phyloP scores from a whole-genome alignment of 495 filamentous ascomycete species.

The Rhypophila decipiens region DNA sequence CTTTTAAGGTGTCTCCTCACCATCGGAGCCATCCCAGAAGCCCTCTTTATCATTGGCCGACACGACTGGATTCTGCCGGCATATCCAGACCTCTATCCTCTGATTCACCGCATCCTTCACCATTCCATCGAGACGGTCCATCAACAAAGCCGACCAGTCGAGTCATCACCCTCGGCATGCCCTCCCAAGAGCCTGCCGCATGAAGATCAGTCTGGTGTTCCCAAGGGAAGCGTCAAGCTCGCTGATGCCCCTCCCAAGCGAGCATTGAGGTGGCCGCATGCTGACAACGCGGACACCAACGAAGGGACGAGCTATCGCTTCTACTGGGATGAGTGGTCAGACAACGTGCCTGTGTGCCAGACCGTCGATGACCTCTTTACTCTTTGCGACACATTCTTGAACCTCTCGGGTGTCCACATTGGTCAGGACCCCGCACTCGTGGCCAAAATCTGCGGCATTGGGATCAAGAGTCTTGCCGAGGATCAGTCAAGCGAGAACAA shows the following conservation, averaged over 20 bases:
- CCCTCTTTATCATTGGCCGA: conserved; percentile 84
- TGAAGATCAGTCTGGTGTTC: conserved; percentile 53
- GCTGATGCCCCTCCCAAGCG: conserved; percentile 50
- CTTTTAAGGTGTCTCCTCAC: conserved; percentile 80
- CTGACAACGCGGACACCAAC: conserved; percentile 65
- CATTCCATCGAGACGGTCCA: conserved; percentile 59
- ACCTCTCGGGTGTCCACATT: conserved; percentile 78
- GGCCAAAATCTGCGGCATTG: conserved; percentile 74
- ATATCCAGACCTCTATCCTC: conserved; percentile 60
- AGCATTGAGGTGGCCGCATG: conserved; percentile 67
- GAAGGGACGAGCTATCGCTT: conserved; percentile 76
- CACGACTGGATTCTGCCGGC: conserved; percentile 86
- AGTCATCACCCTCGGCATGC: conserved; percentile 17
- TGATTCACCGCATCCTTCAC: conserved; percentile 74
- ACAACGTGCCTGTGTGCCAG: conserved; percentile 87
- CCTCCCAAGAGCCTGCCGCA: conserved; percentile 46
- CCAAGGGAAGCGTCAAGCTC: conserved; percentile 61
- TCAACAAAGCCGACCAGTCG: conserved; percentile 26
- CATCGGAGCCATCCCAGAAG: conserved; percentile 88
- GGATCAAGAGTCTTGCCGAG: conserved; percentile 60
- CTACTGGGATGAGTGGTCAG: conserved; percentile 97
- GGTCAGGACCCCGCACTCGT: conserved; percentile 76
- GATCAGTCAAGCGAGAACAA: conserved; percentile 64
- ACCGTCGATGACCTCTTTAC: conserved; percentile 83
- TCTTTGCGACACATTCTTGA: conserved; percentile 78